Evolutionary conservation across 2,329 filamentous ascomycete genomes (phyloP).

Genomic region (Aspergillus sp.): DNA sequence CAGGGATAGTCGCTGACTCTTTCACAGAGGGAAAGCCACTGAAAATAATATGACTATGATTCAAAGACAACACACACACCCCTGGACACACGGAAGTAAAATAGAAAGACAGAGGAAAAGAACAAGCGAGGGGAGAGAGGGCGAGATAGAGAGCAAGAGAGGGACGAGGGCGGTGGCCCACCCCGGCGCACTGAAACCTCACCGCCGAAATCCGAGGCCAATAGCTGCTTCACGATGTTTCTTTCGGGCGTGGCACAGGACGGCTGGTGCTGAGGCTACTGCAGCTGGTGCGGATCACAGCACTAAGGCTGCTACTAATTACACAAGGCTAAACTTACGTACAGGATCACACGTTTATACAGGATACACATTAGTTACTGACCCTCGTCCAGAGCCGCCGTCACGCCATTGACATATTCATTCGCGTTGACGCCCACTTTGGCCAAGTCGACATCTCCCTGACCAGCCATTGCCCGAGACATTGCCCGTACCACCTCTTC

Average conservation of each 20-base stretch:
- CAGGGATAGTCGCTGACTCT: background rate
- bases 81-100: too few species aligned
- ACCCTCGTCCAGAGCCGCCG: constrained; percentile 29
- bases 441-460: constrained; percentile 34
- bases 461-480: constrained; percentile 67
- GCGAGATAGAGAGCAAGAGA: background rate
- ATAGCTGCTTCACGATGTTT: background rate
- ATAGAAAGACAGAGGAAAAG: background rate
- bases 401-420: constrained; percentile 38
- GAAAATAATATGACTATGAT: background rate
- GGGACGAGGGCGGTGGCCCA: background rate
- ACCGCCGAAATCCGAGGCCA: constrained; percentile 1
- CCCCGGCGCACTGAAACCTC: background rate
- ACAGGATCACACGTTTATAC: background rate
- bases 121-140: background rate
- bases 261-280: too few species aligned
- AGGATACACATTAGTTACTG: constrained; percentile 2
- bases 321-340: background rate
- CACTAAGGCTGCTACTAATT: background rate
- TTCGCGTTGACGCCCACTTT: constrained; percentile 35
- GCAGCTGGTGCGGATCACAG: too few species aligned
- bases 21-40: background rate
- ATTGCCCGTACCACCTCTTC: constrained; percentile 54
- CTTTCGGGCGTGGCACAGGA: background rate
- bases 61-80: background rate